Conservation (phyloP, 257 asterid genomes). For the Handroanthus guayacan region DNA sequence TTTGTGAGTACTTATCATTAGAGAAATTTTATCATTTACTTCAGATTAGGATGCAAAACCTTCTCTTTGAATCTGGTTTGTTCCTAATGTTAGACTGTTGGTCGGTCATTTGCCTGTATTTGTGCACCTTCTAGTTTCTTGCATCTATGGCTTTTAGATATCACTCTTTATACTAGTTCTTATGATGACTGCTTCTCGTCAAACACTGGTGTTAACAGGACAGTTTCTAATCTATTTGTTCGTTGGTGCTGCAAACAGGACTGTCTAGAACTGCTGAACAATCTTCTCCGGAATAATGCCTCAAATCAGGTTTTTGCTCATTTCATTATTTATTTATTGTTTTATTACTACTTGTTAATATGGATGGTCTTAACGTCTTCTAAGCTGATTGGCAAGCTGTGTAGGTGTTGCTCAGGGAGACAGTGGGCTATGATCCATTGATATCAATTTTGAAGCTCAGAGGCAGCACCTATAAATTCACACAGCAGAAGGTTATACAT, state of each 20-base stretch:
- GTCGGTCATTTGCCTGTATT: slow-evolving; percentile 6
- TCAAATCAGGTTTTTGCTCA: slow-evolving; percentile 81
- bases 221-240: slow-evolving; percentile 23
- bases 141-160: not conserved
- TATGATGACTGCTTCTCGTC: not conserved
- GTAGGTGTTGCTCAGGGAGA: slow-evolving; percentile 93
- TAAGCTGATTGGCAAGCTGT: slow-evolving; percentile 38
- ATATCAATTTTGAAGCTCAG: slow-evolving; percentile 81
- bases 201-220: slow-evolving; percentile 16
- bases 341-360: not conserved
- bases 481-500: slow-evolving; percentile 89
- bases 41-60: not conserved
- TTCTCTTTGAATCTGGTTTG: not conserved
- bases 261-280: slow-evolving; percentile 87
- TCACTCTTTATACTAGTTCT: slow-evolving; percentile 14
- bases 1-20: not conserved
- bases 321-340: slow-evolving; percentile 17
- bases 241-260: slow-evolving; percentile 66
- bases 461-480: slow-evolving; percentile 86
- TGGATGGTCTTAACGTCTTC: slow-evolving; percentile 28
- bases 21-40: slow-evolving; percentile 7
- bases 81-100: slow-evolving; percentile 9
- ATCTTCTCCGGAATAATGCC: slow-evolving; percentile 82
- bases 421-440: slow-evolving; percentile 85
- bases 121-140: slow-evolving; percentile 2